Base-by-base conservation (phyloP, 2,329 filamentous ascomycete genomes). In the Drechslerella dactyloides region DNA sequence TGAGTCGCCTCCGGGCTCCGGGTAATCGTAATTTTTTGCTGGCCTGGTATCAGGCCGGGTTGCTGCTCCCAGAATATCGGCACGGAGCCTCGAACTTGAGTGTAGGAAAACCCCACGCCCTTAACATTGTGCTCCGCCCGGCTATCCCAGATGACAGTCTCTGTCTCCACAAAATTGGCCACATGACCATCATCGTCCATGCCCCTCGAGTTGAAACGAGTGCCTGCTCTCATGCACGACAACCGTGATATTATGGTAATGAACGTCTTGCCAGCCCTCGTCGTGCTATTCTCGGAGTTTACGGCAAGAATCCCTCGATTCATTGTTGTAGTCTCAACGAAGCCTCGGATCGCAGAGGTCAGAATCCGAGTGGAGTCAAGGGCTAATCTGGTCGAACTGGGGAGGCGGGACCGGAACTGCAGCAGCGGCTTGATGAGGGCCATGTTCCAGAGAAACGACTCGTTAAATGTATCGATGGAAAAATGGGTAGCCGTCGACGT, bases 141-240 rank as follows among this genome's bases (percentile, higher is more conserved):
- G 27, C 69, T 74, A 75, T 89, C 89, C 89, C 90, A 96, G 78
- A 96, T 93, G 44, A 93, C 87, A 0, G 92, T 96, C 80, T 99
- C 94, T 0, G 92, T 94, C 80, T 99, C 94, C n/a, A 97, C 94
- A 80, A 96, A 99, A 79, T 99, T 99, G 72, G 94, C 93, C 27
- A 97, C 94, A 76, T 97, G 91, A 13, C 94, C 94, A 77, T 97
- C 92, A 78, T 99, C 94, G 78, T 99, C 94, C 74, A 99, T 96
- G 42, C 94, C 94, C 75, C 94, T 86, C n/a, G 93, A 89, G 79
- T 97, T 97, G 83, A 97, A 99, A 44, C 94, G 86, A 15, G 94
- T 99, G 21, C 94, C 94, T 17, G 94, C 94, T 81, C 93, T 87
- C 75, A 88, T 85, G 78, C 93, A 97, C 1, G 94, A 97, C 40